Evolutionary conservation across 139 green algal genomes (phyloP).

Genomic region (Trebouxia sp.): DNA sequence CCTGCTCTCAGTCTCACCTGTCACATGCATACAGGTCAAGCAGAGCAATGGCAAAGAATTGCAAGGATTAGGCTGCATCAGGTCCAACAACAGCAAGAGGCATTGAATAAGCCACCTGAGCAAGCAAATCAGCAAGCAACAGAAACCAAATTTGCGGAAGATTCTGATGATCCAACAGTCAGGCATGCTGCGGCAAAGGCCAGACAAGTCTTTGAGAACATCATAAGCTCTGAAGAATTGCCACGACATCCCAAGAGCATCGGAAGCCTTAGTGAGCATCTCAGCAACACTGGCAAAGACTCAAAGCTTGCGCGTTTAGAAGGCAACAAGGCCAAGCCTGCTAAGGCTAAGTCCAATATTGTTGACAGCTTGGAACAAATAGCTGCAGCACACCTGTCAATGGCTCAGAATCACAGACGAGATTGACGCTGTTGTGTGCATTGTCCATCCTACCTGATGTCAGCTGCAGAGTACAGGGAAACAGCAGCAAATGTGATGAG

Average conservation of each 20-base stretch:
- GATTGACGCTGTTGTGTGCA: too few species aligned
- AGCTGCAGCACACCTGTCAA: not conserved
- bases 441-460: not conserved
- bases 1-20: too few species aligned
- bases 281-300: not conserved
- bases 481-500: not conserved
- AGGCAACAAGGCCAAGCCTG: not conserved
- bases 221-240: slow-evolving; percentile 16
- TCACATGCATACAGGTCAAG: slow-evolving; percentile 22
- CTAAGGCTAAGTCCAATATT: too few species aligned
- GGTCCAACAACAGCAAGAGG: not conserved
- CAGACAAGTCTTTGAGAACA: not conserved
- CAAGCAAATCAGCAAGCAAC: not conserved
- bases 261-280: slow-evolving; percentile 10
- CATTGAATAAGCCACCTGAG: not conserved
- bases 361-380: slow-evolving; percentile 1
- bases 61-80: slow-evolving; percentile 3
- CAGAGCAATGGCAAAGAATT: slow-evolving; percentile 18
- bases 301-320: too few species aligned
- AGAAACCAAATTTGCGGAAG: not conserved
- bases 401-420: not conserved
- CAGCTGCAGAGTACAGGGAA: not conserved
- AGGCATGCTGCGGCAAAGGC: not conserved
- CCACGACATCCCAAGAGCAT: not conserved
- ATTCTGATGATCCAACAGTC: not conserved